Evolutionary conservation across 2,329 filamentous ascomycete genomes (phyloP).

Genomic region (Monilinia laxa): DNA sequence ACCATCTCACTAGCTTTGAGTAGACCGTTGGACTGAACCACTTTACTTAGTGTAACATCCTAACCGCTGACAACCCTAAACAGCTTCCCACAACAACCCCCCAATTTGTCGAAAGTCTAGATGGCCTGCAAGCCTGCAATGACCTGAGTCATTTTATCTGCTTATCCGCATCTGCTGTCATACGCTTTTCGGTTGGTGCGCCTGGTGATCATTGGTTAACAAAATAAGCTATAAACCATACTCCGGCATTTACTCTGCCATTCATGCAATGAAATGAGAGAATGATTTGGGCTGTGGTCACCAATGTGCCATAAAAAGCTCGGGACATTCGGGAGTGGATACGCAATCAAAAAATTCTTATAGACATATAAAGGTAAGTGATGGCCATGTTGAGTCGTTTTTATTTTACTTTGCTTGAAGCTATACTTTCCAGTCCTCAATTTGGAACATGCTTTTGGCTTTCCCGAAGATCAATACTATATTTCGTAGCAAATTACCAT

Average conservation of each 20-base stretch:
- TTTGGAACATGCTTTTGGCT: conserved; percentile 17
- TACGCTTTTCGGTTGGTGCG: conserved; percentile 16
- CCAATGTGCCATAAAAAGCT: conserved; percentile 19
- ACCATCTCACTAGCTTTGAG: background rate
- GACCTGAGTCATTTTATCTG: conserved; percentile 22
- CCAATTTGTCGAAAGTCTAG: background rate
- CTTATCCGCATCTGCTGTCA: conserved; percentile 22
- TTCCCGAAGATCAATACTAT: conserved; percentile 1
- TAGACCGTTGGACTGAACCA: conserved; percentile 16
- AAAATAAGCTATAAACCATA: conserved; percentile 5
- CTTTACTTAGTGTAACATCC: background rate
- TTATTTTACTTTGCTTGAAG: background rate
- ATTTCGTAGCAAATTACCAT: conserved; percentile 1
- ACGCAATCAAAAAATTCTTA: conserved; percentile 17
- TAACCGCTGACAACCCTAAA: conserved; percentile 17
- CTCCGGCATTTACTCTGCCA: conserved; percentile 16
- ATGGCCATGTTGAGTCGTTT: background rate
- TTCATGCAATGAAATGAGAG: conserved; percentile 19
- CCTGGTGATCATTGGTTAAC: conserved; percentile 23
- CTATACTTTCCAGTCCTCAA: background rate
- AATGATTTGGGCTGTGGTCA: conserved; percentile 14
- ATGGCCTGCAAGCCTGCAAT: conserved; percentile 19
- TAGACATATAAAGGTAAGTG: conserved; percentile 7
- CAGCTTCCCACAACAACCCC: conserved; percentile 9
- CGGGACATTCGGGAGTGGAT: conserved; percentile 23